Evolutionary conservation across 2,329 filamentous ascomycete genomes (phyloP), one percentile per base, ranked within the genome.

Genomic region (Claviceps citrina): DNA sequence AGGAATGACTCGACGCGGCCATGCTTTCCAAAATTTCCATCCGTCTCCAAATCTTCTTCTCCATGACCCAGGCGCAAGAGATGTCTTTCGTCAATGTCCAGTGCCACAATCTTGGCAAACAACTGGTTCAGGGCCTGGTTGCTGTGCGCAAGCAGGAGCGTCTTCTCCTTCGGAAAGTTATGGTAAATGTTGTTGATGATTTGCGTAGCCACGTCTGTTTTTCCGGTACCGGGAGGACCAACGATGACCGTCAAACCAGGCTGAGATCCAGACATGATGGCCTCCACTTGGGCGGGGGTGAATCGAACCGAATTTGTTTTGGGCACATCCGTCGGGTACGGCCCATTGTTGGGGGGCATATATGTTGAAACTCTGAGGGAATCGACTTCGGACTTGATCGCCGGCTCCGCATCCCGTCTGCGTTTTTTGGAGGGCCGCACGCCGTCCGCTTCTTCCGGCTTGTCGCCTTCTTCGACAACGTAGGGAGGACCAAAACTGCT

Each of bases 101-200:
- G 68, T 5, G 82, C 83, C n/a, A 89, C 81, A 45, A 98, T 98
- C 64, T 98, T 98, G 51, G 93, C 84, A 63, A 98, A 98, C 1
- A 98, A 70, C 57, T 98, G 91, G 54, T 98, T 98, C 8, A 98
- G 67, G 2, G 91, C 93, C 59, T 98, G 93, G 55, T 98, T 98
- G 61, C 89, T 96, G 59, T 98, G 91, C 4, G 91, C 91, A 47
- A 98, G 77, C 31, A 98, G 74, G 15, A 98, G 66, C 0, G 91
- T 98, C 50, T 85, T 81, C 59, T 98, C 86, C 47, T 80, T 70
- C 7, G 91, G 87, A 56, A 95, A 98, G 61, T 96, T 94, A 66
- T 96, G 89, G 56, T 98, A 98, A 50, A 98, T 82, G 58, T 96
- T 95, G 65, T 84, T 95, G 63, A 98, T 98, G 56, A 96, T 93